Percentiles rank a stretch among this genome's conserved stretches.
Evolutionary conservation across 2,329 filamentous ascomycete genomes (phyloP).

Genomic region (Neonectria punicea): DNA sequence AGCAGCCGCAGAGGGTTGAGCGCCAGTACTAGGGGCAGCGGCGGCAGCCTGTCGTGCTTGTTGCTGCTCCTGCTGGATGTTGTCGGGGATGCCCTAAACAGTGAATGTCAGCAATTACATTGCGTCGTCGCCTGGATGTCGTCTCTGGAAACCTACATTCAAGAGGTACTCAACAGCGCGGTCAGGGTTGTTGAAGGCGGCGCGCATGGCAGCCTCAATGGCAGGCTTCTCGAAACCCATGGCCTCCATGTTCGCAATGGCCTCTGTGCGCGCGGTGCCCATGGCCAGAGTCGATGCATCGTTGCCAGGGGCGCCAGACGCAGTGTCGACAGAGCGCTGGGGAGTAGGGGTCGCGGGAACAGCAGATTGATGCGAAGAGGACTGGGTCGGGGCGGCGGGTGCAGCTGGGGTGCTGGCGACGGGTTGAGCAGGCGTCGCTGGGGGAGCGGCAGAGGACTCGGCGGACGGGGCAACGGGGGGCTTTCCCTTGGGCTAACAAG

Average conservation of each 20-base stretch:
- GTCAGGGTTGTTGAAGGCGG: conserved; percentile 96
- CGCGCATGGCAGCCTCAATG: conserved; percentile 94
- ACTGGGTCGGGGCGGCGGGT: conserved; percentile 53
- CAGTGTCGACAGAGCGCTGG: conserved; percentile 53
- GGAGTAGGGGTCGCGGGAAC: conserved; percentile 66
- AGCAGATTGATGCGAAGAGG: conserved; percentile 59
- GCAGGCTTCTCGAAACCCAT: conserved; percentile 94
- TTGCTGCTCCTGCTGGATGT: conserved; percentile 77
- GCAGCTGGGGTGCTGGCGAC: conserved; percentile 72
- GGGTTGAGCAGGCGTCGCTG: conserved; percentile 64
- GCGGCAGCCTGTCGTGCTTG: conserved; percentile 54
- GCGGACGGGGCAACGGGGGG: conserved; percentile 64
- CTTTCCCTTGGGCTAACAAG: conserved; percentile 70
- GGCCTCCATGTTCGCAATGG: conserved; percentile 91
- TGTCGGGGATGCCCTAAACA: conserved; percentile 86
- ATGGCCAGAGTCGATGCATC: conserved; percentile 83
- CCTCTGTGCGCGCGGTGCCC: conserved; percentile 82
- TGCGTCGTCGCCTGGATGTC: background rate
- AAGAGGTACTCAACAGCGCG: conserved; percentile 96
- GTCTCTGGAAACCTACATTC: conserved; percentile 67
- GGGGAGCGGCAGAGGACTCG: conserved; percentile 67
- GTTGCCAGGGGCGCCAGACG: conserved; percentile 54
- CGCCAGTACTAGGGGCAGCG: conserved; percentile 27
- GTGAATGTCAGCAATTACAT: conserved; percentile 22
- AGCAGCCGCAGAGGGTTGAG: conserved; percentile 50